Evolutionary conservation across 2,329 filamentous ascomycete species (phyloP).

Genomic region (Leptodontidium sp.): DNA sequence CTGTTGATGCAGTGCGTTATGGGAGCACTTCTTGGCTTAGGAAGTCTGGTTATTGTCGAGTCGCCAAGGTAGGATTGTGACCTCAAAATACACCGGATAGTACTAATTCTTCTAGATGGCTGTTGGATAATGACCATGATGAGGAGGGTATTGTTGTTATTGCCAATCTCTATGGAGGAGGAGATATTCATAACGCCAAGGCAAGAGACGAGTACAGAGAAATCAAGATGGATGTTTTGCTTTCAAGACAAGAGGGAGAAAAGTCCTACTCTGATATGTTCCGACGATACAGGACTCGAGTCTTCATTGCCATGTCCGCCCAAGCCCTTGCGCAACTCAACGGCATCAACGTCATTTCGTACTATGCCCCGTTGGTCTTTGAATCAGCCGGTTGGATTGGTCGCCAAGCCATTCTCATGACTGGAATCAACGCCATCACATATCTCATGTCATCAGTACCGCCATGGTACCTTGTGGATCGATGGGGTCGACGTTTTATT

Average conservation of each 20-base stretch:
- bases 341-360: conserved; percentile 99
- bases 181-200: conserved; percentile 92
- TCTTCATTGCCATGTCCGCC: conserved; percentile 98
- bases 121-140: conserved; percentile 96
- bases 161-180: conserved; percentile 94
- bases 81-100: not conserved
- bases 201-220: conserved; percentile 96
- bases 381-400: conserved; percentile 96
- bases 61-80: conserved; percentile 75
- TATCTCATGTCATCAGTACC: conserved; percentile 93
- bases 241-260: conserved; percentile 94
- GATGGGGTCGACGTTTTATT: conserved; percentile 88
- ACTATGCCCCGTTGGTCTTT: conserved; percentile 96
- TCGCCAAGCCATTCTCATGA: conserved; percentile 93
- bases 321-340: conserved; percentile 96
- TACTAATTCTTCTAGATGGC: conserved; percentile 72
- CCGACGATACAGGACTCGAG: conserved; percentile 85
- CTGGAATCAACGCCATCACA: conserved; percentile 91
- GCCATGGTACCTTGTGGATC: conserved; percentile 96
- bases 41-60: conserved; percentile 93
- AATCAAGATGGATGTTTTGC: conserved; percentile 97
- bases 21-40: conserved; percentile 84
- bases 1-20: conserved; percentile 93
- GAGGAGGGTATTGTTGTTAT: conserved; percentile 99
- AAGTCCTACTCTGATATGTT: conserved; percentile 95